Evolutionary conservation across 2,329 filamentous ascomycete genomes (phyloP), one percentile per base, ranked within the genome.

Genomic region (Aspergillus clavatus): DNA sequence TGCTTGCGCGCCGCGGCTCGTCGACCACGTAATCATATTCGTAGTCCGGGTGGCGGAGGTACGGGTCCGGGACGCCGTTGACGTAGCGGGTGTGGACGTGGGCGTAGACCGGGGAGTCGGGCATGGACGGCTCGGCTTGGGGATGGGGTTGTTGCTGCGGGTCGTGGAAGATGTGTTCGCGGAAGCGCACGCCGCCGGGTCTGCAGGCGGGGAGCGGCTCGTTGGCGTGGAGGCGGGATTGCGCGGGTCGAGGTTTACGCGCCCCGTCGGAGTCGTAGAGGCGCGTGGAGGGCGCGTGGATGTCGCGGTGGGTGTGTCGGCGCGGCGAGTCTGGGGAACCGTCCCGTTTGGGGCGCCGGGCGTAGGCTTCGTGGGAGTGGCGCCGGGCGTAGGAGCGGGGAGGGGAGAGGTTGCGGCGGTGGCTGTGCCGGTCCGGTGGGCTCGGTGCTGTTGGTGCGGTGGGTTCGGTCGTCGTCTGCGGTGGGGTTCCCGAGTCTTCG

Each of bases 351-450:
- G 60, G 61, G 48, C 54, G 57, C 16, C 62, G 58, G 3, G 48
- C 56, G 37, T 66, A 67, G 5, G 63, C 57, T 37, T 70, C 67
- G 36, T 70, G 67, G 3, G 63, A 68, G 49, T 67, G 66, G 4
- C 64, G 62, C 19, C 66, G 61, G 4, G 58, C 51, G 18, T 58
- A 51, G 14, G 51, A 47, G 3, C 53, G 47, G 4, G 54, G 54
- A 1, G 62, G 62, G 8, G 63, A 64, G 1, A 68, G 45, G 42
- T 65, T 55, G 3, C 53, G 52, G 11, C 50, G 54, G 12, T 48
- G 48, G 16, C 40, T 43, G 40, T 45, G 29, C 40, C 23, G 38
- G 29, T 40, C 29, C 24, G 37, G 38, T 24, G 14, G 23, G 23
- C 33, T 23, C 38, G 47, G 14, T 50, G 43, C 18, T 54, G 52